Evolutionary conservation across 2,329 filamentous ascomycete genomes (phyloP).

Genomic region (Bimuria novae-zelandiae): DNA sequence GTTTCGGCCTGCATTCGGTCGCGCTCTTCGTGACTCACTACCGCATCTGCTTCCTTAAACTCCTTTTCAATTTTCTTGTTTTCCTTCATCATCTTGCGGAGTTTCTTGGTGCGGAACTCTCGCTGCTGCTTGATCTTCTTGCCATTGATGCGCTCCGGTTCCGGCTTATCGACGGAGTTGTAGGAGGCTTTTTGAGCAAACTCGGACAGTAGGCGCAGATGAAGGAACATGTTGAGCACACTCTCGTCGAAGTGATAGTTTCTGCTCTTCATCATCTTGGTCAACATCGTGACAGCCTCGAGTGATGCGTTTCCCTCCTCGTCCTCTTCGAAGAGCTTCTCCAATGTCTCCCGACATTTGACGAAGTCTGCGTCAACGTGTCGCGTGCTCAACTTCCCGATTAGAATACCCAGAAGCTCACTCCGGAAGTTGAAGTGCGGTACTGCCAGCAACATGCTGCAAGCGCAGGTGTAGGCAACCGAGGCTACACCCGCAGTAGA

Average conservation of each 20-base stretch:
- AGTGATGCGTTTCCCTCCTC: constrained; percentile 88
- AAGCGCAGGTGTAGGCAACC: constrained; percentile 84
- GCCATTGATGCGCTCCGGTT: constrained; percentile 50
- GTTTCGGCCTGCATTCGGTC: constrained; percentile 96
- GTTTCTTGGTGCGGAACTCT: constrained; percentile 86
- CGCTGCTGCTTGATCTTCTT: constrained; percentile 75
- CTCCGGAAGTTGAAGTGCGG: constrained; percentile 97
- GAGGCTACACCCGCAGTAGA: constrained; percentile 60
- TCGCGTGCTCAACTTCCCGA: constrained; percentile 77
- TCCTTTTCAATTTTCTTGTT: constrained; percentile 89
- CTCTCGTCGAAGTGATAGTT: constrained; percentile 83
- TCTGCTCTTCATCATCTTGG: constrained; percentile 93
- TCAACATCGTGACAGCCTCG: constrained; percentile 81
- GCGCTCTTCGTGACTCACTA: constrained; percentile 88
- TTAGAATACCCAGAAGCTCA: constrained; percentile 84
- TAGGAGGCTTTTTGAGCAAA: constrained; percentile 83
- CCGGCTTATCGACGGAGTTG: constrained; percentile 70
- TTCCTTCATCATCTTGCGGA: constrained; percentile 82
- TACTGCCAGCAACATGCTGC: constrained; percentile 76
- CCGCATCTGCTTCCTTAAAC: constrained; percentile 87
- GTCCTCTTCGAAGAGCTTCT: constrained; percentile 82
- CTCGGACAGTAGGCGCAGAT: constrained; percentile 84
- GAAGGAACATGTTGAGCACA: constrained; percentile 87
- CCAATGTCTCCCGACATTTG: constrained; percentile 77
- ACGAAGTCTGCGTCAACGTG: constrained; percentile 74